phyloP scores from a whole-genome alignment of 805 yeast species.

The Blastobotrys terrestris region DNA sequence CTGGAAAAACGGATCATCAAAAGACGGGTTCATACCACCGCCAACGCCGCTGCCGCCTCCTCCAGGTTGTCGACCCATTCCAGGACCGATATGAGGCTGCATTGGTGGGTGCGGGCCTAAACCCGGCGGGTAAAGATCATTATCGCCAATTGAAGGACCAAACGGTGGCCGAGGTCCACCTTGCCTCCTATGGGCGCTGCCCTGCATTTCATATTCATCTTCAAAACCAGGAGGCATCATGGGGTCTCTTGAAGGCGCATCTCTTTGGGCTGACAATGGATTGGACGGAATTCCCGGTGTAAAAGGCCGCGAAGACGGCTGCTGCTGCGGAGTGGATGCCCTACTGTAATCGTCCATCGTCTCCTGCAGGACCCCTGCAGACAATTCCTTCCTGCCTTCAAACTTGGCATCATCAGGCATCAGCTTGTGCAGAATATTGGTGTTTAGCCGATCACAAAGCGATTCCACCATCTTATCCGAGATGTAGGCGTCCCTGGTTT shows the following conservation, averaged over 20 bases:
- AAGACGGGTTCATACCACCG: slow-evolving; percentile 32
- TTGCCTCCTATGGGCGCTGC: slow-evolving; percentile 9
- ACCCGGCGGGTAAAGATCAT: slow-evolving; percentile 37
- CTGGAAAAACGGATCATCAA: slow-evolving; percentile 26
- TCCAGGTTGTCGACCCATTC: slow-evolving; percentile 8
- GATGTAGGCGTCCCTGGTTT: slow-evolving; percentile 13
- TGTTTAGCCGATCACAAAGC: slow-evolving; percentile 5
- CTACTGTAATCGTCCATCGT: neutral
- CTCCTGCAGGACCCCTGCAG: neutral
- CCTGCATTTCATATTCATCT: slow-evolving; percentile 34
- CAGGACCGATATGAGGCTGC: slow-evolving; percentile 26
- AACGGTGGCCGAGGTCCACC: slow-evolving; percentile 11
- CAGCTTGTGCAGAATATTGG: neutral
- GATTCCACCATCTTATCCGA: slow-evolving; percentile 11
- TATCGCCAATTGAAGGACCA: slow-evolving; percentile 30
- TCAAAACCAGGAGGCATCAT: slow-evolving; percentile 38
- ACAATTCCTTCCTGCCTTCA: neutral
- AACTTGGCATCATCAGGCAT: neutral
- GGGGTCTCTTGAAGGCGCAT: slow-evolving; percentile 22
- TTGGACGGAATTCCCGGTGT: slow-evolving; percentile 4
- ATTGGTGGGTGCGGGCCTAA: slow-evolving; percentile 31
- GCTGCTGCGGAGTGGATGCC: neutral
- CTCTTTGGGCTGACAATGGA: neutral
- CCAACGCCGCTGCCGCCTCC: slow-evolving; percentile 15
- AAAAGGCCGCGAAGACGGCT: slow-evolving; percentile 6